Evolutionary conservation across 139 green algal species (phyloP).

Genomic region (Micractinium conductrix): DNA sequence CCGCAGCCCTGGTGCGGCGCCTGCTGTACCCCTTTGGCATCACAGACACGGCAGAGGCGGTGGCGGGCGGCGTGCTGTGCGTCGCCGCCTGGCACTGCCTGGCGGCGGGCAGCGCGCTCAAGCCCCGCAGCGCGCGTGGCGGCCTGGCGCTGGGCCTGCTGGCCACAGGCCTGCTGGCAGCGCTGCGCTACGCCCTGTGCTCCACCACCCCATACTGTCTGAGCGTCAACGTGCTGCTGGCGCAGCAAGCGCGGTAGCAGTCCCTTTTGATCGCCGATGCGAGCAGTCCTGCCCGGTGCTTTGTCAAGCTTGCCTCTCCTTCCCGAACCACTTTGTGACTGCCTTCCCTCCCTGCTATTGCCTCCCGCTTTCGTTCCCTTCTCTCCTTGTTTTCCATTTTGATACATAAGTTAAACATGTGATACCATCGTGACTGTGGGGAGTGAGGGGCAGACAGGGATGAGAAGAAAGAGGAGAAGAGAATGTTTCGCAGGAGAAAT

Average conservation of each 20-base stretch:
- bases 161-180: slow-evolving; percentile 4
- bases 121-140: slow-evolving; percentile 27
- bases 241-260: slow-evolving; percentile 4
- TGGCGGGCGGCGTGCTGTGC: neutral
- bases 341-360: too few relatives aligned
- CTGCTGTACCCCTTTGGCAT: slow-evolving; percentile 17
- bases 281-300: too few relatives aligned
- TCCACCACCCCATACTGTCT: slow-evolving; percentile 51
- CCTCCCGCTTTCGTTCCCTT: too few relatives aligned
- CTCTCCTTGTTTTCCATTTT: too few relatives aligned
- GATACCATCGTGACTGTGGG: too few relatives aligned
- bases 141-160: slow-evolving; percentile 41
- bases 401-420: too few relatives aligned
- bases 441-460: too few relatives aligned
- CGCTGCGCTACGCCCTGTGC: slow-evolving; percentile 40
- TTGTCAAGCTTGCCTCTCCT: too few relatives aligned
- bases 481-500: too few relatives aligned
- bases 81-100: slow-evolving; percentile 22
- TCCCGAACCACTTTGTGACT: too few relatives aligned
- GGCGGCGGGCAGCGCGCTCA: slow-evolving; percentile 17
- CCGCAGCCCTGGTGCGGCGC: neutral
- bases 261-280: too few relatives aligned
- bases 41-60: neutral
- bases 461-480: too few relatives aligned
- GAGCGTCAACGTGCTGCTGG: slow-evolving; percentile 14